Evolutionary conservation across 1,284 basidiomycete species (phyloP).

Genomic region (Trichosporon asahii): DNA sequence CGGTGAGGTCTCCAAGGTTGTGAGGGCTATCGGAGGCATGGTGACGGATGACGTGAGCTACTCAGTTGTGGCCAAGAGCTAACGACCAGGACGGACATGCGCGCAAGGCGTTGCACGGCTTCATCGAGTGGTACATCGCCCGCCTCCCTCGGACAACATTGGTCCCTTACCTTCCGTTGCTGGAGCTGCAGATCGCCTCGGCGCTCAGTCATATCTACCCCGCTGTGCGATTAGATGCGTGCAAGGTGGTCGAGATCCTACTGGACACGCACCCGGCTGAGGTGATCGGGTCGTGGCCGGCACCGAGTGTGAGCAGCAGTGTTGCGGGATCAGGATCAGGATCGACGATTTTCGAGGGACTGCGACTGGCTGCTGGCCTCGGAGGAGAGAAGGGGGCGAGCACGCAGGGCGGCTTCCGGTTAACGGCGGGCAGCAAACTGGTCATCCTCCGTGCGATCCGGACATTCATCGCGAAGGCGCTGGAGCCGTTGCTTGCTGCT

Average conservation of each 20-base stretch:
- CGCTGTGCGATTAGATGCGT: constrained; percentile 84
- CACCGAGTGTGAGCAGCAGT: neutral
- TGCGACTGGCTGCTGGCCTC: constrained; percentile 46
- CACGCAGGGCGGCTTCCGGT: constrained; percentile 35
- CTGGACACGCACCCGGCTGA: constrained; percentile 67
- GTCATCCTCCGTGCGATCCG: constrained; percentile 43
- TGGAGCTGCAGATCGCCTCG: constrained; percentile 82
- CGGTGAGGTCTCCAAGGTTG: constrained; percentile 60
- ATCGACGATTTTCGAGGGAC: constrained; percentile 46
- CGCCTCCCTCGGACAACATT: constrained; percentile 61
- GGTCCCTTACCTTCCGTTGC: constrained; percentile 65
- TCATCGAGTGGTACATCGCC: constrained; percentile 68
- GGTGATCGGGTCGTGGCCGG: constrained; percentile 67
- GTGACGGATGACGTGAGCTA: constrained; percentile 72
- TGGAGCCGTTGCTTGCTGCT: constrained; percentile 9
- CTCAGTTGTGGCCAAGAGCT: neutral
- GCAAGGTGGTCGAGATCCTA: constrained; percentile 74
- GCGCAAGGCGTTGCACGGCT: constrained; percentile 51
- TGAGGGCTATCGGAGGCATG: constrained; percentile 66
- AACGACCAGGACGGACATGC: constrained; percentile 52
- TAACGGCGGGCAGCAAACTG: constrained; percentile 38
- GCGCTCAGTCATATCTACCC: constrained; percentile 94
- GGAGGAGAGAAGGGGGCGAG: constrained; percentile 45
- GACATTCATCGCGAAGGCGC: constrained; percentile 38
- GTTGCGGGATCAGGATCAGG: neutral